Evolutionary conservation across 192 early-diverging fungal species (phyloP).

Genomic region (Coemansia sp.): DNA sequence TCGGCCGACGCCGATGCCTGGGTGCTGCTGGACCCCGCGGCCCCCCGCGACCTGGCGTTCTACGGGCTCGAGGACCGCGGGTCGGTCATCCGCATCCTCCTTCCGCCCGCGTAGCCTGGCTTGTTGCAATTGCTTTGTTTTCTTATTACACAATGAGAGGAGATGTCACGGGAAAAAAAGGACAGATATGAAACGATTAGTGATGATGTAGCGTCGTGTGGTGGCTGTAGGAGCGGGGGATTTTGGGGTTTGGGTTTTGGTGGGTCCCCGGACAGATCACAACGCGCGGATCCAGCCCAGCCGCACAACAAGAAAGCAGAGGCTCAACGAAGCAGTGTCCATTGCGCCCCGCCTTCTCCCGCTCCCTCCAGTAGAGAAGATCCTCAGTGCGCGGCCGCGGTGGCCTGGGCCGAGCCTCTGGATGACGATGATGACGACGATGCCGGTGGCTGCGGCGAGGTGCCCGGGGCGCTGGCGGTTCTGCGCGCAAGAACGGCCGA

Average conservation of each 20-base stretch:
- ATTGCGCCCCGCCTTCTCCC: not conserved
- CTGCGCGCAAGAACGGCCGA: slow-evolving; percentile 25
- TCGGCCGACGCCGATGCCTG: slow-evolving; percentile 5
- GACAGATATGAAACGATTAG: no score
- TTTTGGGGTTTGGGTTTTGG: no score
- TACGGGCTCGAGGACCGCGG: slow-evolving; percentile 29
- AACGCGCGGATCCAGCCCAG: no score
- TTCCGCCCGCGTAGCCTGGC: not conserved
- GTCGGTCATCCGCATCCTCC: slow-evolving; percentile 21
- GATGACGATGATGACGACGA: slow-evolving; percentile 6
- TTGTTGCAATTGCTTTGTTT: no score
- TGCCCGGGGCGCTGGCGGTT: slow-evolving; percentile 37
- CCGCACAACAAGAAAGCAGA: no score
- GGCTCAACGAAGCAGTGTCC: no score
- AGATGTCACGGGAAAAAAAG: slow-evolving; percentile 3
- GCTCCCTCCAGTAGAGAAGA: not conserved
- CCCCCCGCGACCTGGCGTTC: slow-evolving; percentile 26
- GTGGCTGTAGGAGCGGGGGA: not conserved
- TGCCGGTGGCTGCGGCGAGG: not conserved
- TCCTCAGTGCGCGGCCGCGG: slow-evolving; percentile 20
- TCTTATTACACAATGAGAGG: not conserved
- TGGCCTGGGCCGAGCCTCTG: slow-evolving; percentile 14
- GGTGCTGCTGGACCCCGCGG: slow-evolving; percentile 20
- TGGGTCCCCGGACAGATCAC: no score
- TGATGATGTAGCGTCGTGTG: no score